Base-by-base conservation (phyloP, 2,329 filamentous ascomycete genomes). In the Fusarium fujikuroi region DNA sequence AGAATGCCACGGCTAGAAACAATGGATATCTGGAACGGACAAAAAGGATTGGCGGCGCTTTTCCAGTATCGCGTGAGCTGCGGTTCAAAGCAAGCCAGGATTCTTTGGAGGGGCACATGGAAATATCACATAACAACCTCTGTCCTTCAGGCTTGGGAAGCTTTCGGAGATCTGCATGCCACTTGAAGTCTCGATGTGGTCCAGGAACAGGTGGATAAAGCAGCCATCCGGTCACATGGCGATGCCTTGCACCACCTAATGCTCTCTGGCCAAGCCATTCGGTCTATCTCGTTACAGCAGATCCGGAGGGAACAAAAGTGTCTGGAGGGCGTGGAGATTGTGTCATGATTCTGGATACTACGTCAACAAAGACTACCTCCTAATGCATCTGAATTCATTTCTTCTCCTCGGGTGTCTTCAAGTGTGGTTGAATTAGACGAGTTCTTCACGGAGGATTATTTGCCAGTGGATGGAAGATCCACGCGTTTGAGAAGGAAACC, bases 21-120 rank as follows among this genome's bases (percentile, higher is more conserved):
- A 37, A 76, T 50, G 21, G 47, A 81, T 53, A 73, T 82, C 47
- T 82, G 79, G 80, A 81, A 81, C 62, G 79, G 79, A 19, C 21
- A 19, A 65, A 30, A 57, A 46, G 72, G 72, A 4, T 16, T 78
- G 53, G 76, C 75, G 7, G 69, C 70, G 60, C 69, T 79, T 30
- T 79, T 79, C 18, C 66, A 68, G 32, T 79, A 75, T 60, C 56
- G 73, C 36, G 5, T 30, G 21, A 60, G 21, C 32, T 28, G 43
- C 21, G 34, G 57, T 34, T 19, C 28, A 50, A 54, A 58, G 53
- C 47, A 65, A 14, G 66, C 69, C 42, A 52, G 46, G 7, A 42
- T 62, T 16, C 37, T 53, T 23, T 53, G 56, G 42, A 60, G 56
- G 37, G 62, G 63, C 14, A 67, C 59, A 18, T 46, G 69, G 63